Percentiles rank a stretch among this genome's conserved stretches.
Evolutionary conservation across 2,329 filamentous ascomycete species (phyloP).

Genomic region (Allantophomopsis lycopodina): DNA sequence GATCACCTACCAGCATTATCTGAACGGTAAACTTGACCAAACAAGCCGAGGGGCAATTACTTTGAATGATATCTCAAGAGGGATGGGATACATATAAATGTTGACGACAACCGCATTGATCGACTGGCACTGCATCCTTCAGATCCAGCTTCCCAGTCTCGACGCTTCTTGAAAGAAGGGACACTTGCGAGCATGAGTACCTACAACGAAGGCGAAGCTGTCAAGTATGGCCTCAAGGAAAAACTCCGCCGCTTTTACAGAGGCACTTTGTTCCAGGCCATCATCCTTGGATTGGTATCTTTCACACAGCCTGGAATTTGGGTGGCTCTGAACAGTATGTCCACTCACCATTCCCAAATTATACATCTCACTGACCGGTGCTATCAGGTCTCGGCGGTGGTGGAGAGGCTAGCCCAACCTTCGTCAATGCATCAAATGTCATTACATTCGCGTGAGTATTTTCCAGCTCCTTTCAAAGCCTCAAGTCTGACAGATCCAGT

Average conservation of each 20-base stretch:
- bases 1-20: too few relatives aligned
- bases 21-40: too few relatives aligned
- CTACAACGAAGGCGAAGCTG: too few relatives aligned
- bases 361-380: not conserved
- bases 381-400: slow-evolving; percentile 20
- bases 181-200: too few relatives aligned
- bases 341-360: slow-evolving; percentile 22
- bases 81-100: too few relatives aligned
- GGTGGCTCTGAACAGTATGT: slow-evolving; percentile 51
- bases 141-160: too few relatives aligned
- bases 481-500: slow-evolving; percentile 26
- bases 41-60: too few relatives aligned
- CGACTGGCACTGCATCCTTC: too few relatives aligned
- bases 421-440: slow-evolving; percentile 29
- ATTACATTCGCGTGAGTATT: slow-evolving; percentile 16
- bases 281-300: slow-evolving; percentile 58
- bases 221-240: too few relatives aligned
- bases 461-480: slow-evolving; percentile 24
- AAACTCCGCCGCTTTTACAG: slow-evolving; percentile 38
- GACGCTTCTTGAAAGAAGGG: too few relatives aligned
- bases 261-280: slow-evolving; percentile 59
- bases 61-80: too few relatives aligned
- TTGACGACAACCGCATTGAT: too few relatives aligned
- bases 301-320: slow-evolving; percentile 59
- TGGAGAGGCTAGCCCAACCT: slow-evolving; percentile 23